A percentile compares a stretch with the other conserved stretches of the same genome.
Evolutionary conservation across 1,284 basidiomycete species (phyloP).

Genomic region (Tilletia walkeri): DNA sequence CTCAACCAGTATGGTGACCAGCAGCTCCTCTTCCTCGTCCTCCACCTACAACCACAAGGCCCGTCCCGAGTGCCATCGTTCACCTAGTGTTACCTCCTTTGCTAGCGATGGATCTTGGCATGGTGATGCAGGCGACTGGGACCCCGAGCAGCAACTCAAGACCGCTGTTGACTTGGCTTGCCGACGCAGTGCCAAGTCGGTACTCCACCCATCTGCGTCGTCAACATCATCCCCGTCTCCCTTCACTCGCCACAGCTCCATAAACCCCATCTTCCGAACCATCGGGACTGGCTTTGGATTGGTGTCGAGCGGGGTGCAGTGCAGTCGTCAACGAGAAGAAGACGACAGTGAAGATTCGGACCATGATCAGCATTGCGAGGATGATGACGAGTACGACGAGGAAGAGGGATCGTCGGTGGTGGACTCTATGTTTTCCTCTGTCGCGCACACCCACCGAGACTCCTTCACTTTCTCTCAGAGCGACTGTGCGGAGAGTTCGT

Average conservation of each 20-base stretch:
- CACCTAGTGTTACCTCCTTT: slow-evolving; percentile 30
- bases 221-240: not conserved
- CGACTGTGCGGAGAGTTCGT: not conserved
- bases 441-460: not conserved
- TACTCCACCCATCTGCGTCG: not conserved
- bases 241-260: too few species aligned
- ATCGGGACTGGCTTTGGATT: not conserved
- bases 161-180: slow-evolving; percentile 34
- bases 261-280: not conserved
- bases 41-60: not conserved
- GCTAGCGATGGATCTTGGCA: slow-evolving; percentile 47
- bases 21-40: slow-evolving; percentile 20
- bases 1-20: slow-evolving; percentile 9
- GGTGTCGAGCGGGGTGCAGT: not conserved
- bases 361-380: not conserved
- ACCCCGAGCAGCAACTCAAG: slow-evolving; percentile 41
- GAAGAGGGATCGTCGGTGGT: not conserved
- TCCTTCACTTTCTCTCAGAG: slow-evolving; percentile 2
- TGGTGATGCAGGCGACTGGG: slow-evolving; percentile 42
- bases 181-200: not conserved
- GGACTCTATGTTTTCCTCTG: not conserved
- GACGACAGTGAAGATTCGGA: not conserved
- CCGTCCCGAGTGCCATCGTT: not conserved
- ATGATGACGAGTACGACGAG: not conserved
- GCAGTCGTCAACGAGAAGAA: not conserved